Conservation (phyloP, 75 land plant species). For the Isoetes taiwanensis region DNA sequence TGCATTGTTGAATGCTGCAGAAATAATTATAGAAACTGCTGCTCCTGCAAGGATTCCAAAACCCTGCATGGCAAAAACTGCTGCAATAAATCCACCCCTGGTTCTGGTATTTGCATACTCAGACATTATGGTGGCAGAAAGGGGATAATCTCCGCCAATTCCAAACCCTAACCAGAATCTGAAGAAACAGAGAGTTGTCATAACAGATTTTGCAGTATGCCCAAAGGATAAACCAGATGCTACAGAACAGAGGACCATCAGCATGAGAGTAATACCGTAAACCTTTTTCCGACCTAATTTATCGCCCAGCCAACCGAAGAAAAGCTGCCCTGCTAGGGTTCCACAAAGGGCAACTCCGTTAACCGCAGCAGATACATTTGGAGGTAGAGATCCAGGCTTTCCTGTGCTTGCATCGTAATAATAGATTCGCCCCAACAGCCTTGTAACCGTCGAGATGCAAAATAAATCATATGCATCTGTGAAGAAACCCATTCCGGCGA, state of each 20-base stretch:
- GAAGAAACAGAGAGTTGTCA: constrained; percentile 55
- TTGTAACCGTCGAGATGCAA: constrained; percentile 36
- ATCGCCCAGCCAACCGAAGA: constrained; percentile 55
- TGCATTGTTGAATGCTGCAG: constrained; percentile 11
- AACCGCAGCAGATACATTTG: constrained; percentile 37
- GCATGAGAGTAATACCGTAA: constrained; percentile 40
- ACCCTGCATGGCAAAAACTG: constrained; percentile 33
- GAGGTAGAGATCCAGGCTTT: constrained; percentile 42
- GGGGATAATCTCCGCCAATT: constrained; percentile 50
- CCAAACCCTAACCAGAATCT: constrained; percentile 45
- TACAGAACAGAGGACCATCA: constrained; percentile 41
- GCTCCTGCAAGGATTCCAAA: constrained; percentile 23
- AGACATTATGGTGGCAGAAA: constrained; percentile 31
- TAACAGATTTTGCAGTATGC: constrained; percentile 25
- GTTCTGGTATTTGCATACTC: constrained; percentile 23
- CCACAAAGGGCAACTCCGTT: constrained; percentile 46
- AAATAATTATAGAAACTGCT: constrained; percentile 28
- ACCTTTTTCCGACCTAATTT: constrained; percentile 38
- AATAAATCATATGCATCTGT: constrained; percentile 57
- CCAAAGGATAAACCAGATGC: constrained; percentile 44
- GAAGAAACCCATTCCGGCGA: constrained; percentile 55
- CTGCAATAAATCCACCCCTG: constrained; percentile 28
- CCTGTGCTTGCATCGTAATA: background rate
- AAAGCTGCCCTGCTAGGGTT: constrained; percentile 29
- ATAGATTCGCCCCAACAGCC: constrained; percentile 37